A percentile compares a stretch with the other conserved stretches of the same genome.
Evolutionary conservation across 108 stramenopile genomes (phyloP).

Genomic region (Fragilaria crotonensis): DNA sequence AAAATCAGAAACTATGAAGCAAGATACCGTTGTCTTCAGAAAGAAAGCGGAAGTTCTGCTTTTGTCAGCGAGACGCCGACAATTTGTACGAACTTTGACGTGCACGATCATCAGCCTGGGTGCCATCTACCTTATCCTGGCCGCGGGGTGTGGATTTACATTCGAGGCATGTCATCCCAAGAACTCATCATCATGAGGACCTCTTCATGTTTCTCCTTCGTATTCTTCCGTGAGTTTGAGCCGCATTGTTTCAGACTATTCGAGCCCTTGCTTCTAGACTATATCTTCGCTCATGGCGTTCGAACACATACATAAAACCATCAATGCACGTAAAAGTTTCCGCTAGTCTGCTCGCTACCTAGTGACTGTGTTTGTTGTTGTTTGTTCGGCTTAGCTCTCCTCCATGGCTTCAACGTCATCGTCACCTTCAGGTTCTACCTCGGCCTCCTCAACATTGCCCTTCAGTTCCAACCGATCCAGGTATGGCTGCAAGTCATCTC

Average conservation of each 20-base stretch:
- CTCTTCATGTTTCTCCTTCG: too few relatives aligned
- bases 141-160: background rate
- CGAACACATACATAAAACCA: too few relatives aligned
- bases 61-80: background rate
- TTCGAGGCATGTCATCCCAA: background rate
- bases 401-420: slow-evolving; percentile 33
- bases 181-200: background rate
- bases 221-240: too few relatives aligned
- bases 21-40: slow-evolving; percentile 48
- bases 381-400: slow-evolving; percentile 3
- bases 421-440: slow-evolving; percentile 41
- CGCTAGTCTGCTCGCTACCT: too few relatives aligned
- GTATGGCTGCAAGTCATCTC: slow-evolving; percentile 74
- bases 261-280: too few relatives aligned
- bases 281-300: too few relatives aligned
- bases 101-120: background rate
- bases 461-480: slow-evolving; percentile 80
- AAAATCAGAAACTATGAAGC: slow-evolving; percentile 39
- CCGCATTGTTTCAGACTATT: too few relatives aligned
- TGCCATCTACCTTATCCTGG: background rate
- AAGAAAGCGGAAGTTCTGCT: slow-evolving; percentile 4
- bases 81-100: background rate
- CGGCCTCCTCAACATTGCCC: slow-evolving; percentile 54
- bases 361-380: too few relatives aligned
- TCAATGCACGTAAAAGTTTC: too few relatives aligned